Base-by-base conservation (phyloP, 768 basidiomycete genomes). In the Tulasnella sp. region DNA sequence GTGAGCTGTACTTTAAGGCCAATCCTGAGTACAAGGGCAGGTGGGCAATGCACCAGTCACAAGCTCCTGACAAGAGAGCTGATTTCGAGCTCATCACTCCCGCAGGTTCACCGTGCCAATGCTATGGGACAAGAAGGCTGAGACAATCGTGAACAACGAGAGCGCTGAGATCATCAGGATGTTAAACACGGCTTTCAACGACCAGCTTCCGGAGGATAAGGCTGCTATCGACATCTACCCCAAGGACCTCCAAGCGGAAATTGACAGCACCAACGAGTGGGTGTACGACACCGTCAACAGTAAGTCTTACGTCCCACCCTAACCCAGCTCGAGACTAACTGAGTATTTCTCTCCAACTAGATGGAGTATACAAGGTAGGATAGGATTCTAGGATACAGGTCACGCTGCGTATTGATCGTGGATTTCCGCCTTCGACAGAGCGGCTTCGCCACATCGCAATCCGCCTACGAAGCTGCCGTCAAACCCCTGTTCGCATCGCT, bases 81-180 rank as follows among this genome's bases (percentile, higher is more conserved):
- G 14, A 65, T 5, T 17, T 32, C 34, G 22, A 36, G 14, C 44
- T 12, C 11, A 26, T 17, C 5, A 22, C n/a, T 17, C 5, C 9
- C 40, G 26, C 42, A 80, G 90, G 41, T 94, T 93, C 83, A 94
- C 94, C 1, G 92, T 94, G 12, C 95, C 95, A 4, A 81, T 94
- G 37, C 83, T 99, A 6, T 99, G 94, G 92, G 97, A 98, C 82
- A 95, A 89, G 83, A 92, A 95, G 80, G 81, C 78, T 52, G 81
- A 89, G 62, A 90, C 90, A 44, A 90, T 98, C 76, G 97, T 99
- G 73, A 98, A 95, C 83, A 98, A 98, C 79, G 96, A 99, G 79
- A 90, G 89, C 75, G 88, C 91, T 3, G 96, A 98, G 81, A 95
- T 98, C 78, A 94, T 98, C 77, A 89, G 96, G 72, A 91, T 96